phyloP scores from a whole-genome alignment of 257 asterid species.

The Phtheirospermum japonicum region DNA sequence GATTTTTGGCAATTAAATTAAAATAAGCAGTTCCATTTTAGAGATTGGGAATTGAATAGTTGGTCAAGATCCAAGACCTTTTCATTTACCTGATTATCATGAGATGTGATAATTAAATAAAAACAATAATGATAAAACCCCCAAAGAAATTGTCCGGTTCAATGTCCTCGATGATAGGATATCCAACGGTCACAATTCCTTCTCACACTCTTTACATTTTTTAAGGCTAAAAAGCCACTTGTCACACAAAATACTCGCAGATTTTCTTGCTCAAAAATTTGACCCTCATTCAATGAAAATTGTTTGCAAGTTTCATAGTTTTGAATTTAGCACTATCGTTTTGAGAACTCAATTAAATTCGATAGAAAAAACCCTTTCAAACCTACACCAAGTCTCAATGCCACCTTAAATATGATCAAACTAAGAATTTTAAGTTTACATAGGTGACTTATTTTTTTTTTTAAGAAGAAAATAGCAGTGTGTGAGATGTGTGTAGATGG shows the following conservation, averaged over 20 bases:
- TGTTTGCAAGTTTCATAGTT: slow-evolving; percentile 4
- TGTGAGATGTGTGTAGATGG: slow-evolving; percentile 19
- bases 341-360: slow-evolving; percentile 5
- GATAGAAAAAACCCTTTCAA: slow-evolving; percentile 20
- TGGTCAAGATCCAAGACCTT: too few relatives aligned
- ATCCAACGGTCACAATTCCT: slow-evolving; percentile 21
- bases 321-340: slow-evolving; percentile 14
- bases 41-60: too few relatives aligned
- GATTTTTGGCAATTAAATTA: too few relatives aligned
- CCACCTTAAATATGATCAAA: background rate
- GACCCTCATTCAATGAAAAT: slow-evolving; percentile 16
- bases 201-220: too few relatives aligned
- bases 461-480: background rate
- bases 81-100: too few relatives aligned
- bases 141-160: slow-evolving; percentile 27
- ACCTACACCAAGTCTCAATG: background rate
- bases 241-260: background rate
- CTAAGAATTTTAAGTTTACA: background rate
- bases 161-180: slow-evolving; percentile 31
- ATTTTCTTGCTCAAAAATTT: background rate
- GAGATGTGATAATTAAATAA: too few relatives aligned
- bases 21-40: too few relatives aligned
- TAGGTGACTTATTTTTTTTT: background rate
- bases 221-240: too few relatives aligned
- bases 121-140: too few relatives aligned